These are phyloP conservation scores for Echeveria elegans DNA, from an alignment of 164 flowering plant genomes.

Conservation along the genomic window DNA sequence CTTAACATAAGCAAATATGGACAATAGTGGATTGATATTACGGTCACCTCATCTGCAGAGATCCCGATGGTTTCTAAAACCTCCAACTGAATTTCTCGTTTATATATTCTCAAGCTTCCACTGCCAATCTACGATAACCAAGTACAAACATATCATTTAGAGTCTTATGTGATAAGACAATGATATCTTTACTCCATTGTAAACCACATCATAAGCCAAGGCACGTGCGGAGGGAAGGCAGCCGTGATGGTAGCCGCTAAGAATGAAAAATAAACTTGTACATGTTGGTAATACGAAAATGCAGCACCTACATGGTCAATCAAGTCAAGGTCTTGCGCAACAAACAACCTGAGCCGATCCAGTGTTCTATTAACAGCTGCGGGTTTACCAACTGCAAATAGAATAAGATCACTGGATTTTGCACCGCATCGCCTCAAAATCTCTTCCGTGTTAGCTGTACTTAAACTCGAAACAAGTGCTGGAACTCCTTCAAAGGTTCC, in stretches of 20 bases:
- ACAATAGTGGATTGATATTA: too few relatives aligned
- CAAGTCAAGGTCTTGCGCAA: slow-evolving; percentile 62
- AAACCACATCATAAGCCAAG: slow-evolving; percentile 97
- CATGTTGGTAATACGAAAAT: background rate
- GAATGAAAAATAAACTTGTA: too few relatives aligned
- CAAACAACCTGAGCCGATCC: slow-evolving; percentile 59
- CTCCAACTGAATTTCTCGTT: slow-evolving; percentile 79
- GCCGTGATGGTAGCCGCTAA: slow-evolving; percentile 41
- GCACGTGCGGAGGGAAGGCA: slow-evolving; percentile 87
- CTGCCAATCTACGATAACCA: slow-evolving; percentile 68
- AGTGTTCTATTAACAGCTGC: slow-evolving; percentile 71
- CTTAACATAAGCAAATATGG: too few relatives aligned
- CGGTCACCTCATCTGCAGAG: slow-evolving; percentile 66
- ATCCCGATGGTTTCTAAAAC: slow-evolving; percentile 82
- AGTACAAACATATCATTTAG: slow-evolving; percentile 1
- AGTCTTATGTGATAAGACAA: background rate
- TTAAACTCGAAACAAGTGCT: slow-evolving; percentile 64
- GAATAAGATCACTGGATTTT: slow-evolving; percentile 69
- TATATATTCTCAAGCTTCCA: slow-evolving; percentile 88
- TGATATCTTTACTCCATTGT: slow-evolving; percentile 91
- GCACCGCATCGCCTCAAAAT: slow-evolving; percentile 53
- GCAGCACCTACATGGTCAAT: slow-evolving; percentile 60
- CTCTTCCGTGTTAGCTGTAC: slow-evolving; percentile 29
- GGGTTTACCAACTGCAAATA: slow-evolving; percentile 73
- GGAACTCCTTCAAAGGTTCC: slow-evolving; percentile 76